Percentiles rank a stretch among this genome's conserved stretches.
Conservation (phyloP, 2,329 filamentous ascomycete species). For the Neofusicoccum ribis region DNA sequence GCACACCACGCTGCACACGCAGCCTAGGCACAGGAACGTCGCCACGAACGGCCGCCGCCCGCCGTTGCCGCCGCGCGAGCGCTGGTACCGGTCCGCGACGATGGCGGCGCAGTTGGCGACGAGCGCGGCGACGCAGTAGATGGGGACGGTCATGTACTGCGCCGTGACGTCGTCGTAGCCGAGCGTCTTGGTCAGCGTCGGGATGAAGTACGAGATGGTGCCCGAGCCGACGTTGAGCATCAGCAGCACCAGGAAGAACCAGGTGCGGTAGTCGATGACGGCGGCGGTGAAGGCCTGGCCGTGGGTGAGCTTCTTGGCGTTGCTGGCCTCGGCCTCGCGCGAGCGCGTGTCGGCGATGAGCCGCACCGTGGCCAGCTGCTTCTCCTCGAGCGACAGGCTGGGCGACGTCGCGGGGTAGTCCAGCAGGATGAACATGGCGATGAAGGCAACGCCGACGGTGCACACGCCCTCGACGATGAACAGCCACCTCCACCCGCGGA, state of each 20-base stretch:
- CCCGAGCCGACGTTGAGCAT: slow-evolving; percentile 21
- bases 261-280: slow-evolving; percentile 19
- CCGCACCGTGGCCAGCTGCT: slow-evolving; percentile 29
- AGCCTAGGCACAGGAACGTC: slow-evolving; percentile 4
- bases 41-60: slow-evolving; percentile 8
- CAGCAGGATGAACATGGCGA: slow-evolving; percentile 52
- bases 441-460: slow-evolving; percentile 21
- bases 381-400: slow-evolving; percentile 57
- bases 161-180: slow-evolving; percentile 62
- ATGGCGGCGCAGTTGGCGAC: slow-evolving; percentile 16
- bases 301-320: slow-evolving; percentile 7
- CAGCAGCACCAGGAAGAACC: slow-evolving; percentile 18
- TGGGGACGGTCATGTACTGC: slow-evolving; percentile 57
- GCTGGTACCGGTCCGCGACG: slow-evolving; percentile 1
- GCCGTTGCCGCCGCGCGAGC: slow-evolving; percentile 1
- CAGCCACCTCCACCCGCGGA: slow-evolving; percentile 36
- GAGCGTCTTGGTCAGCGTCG: slow-evolving; percentile 65
- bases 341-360: slow-evolving; percentile 14
- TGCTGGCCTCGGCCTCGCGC: slow-evolving; percentile 1
- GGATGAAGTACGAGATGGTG: slow-evolving; percentile 37
- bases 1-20: slow-evolving; percentile 33
- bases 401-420: slow-evolving; percentile 61
- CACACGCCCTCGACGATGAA: slow-evolving; percentile 36
- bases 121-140: slow-evolving; percentile 17
- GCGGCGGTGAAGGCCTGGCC: slow-evolving; percentile 16